Percentiles rank a stretch among this genome's conserved stretches.
These are phyloP conservation scores for Phytomonas sp. DNA, from an alignment of 208 protist species.

Conservation along the genomic window DNA sequence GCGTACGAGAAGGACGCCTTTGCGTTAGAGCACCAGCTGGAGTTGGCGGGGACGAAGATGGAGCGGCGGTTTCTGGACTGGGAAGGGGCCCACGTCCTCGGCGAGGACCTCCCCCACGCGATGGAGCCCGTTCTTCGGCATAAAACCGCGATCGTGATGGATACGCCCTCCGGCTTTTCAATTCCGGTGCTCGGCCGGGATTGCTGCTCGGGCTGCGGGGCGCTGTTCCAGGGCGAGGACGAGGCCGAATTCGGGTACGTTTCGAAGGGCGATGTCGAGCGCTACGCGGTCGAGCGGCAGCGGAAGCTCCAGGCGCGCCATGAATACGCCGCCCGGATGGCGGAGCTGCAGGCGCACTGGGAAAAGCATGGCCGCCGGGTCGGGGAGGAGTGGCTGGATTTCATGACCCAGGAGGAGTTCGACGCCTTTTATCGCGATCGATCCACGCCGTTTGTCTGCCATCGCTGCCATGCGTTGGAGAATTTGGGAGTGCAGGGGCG, in stretches of 20 bases:
- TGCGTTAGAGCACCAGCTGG: slow-evolving; percentile 69
- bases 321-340: slow-evolving; percentile 85
- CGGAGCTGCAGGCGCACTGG: slow-evolving; percentile 85
- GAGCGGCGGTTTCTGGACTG: slow-evolving; percentile 83
- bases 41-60: slow-evolving; percentile 65
- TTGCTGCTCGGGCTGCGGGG: slow-evolving; percentile 82
- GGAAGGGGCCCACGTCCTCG: slow-evolving; percentile 82
- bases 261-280: slow-evolving; percentile 58
- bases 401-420: slow-evolving; percentile 92
- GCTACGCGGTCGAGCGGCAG: slow-evolving; percentile 51
- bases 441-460: slow-evolving; percentile 66
- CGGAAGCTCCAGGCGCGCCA: slow-evolving; percentile 35
- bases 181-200: slow-evolving; percentile 78
- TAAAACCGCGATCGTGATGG: slow-evolving; percentile 78
- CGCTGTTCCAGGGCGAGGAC: slow-evolving; percentile 70
- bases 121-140: slow-evolving; percentile 54
- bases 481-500: slow-evolving; percentile 75
- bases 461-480: slow-evolving; percentile 83
- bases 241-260: slow-evolving; percentile 79
- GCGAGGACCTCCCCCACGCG: slow-evolving; percentile 46
- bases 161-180: slow-evolving; percentile 45
- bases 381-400: slow-evolving; percentile 90
- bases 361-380: slow-evolving; percentile 83
- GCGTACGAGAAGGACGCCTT: slow-evolving; percentile 86
- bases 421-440: slow-evolving; percentile 79